Evolutionary conservation across 1,284 basidiomycete genomes (phyloP).

Genomic region (Wolfiporia cocos): DNA sequence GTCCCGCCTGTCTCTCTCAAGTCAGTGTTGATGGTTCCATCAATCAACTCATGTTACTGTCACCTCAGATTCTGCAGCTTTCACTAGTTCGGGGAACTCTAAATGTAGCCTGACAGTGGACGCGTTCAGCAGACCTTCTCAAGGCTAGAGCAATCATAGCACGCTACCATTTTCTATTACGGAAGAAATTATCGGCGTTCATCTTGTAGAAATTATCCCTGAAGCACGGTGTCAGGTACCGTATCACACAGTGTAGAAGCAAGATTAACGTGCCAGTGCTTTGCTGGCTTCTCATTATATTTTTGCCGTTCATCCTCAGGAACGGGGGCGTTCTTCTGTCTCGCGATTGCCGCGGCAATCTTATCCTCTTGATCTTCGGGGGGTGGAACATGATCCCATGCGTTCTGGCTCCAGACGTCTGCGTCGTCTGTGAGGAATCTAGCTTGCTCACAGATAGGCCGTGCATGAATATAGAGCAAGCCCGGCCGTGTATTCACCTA

Average conservation of each 20-base stretch:
- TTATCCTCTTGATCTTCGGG: constrained; percentile 71
- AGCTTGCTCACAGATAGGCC: background rate
- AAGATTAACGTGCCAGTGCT: constrained; percentile 49
- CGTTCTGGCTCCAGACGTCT: constrained; percentile 73
- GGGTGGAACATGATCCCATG: constrained; percentile 87
- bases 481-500: constrained; percentile 34
- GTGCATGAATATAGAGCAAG: background rate
- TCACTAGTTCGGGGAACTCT: constrained; percentile 84
- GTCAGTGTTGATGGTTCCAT: no score
- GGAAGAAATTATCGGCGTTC: constrained; percentile 86
- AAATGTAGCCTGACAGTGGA: constrained; percentile 68
- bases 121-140: background rate
- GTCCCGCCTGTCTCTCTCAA: constrained; percentile 85
- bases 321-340: constrained; percentile 67
- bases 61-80: constrained; percentile 64
- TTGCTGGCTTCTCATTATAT: constrained; percentile 71
- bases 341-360: constrained; percentile 62
- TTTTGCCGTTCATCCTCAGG: constrained; percentile 57
- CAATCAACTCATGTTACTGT: background rate
- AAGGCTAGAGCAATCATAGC: background rate
- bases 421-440: constrained; percentile 56
- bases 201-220: constrained; percentile 91
- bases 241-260: constrained; percentile 12
- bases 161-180: constrained; percentile 77
- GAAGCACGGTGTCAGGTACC: no score